Percentiles rank a stretch among this genome's conserved stretches.
Conservation (phyloP, 139 green algal species). For the Chlamydomonas sphaeroides region DNA sequence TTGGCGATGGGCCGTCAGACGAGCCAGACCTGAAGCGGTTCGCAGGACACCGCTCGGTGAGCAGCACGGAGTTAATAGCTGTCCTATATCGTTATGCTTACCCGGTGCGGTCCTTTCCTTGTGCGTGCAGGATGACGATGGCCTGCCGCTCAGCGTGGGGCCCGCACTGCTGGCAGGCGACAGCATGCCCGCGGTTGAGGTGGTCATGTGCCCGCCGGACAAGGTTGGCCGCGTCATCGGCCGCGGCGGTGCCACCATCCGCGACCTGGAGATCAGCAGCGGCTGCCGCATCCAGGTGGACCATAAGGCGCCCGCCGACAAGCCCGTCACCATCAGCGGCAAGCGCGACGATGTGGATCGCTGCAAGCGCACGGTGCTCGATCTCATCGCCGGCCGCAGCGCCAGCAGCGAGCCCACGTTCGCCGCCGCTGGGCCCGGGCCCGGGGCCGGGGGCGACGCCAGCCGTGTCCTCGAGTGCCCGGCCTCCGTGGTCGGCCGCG, state of each 20-base stretch:
- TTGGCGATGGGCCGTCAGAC: background rate
- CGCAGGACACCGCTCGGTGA: too few species aligned
- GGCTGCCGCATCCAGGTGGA: constrained; percentile 84
- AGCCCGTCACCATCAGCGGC: constrained; percentile 81
- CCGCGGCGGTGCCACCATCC: constrained; percentile 87
- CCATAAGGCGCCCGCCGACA: constrained; percentile 69
- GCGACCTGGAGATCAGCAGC: constrained; percentile 77
- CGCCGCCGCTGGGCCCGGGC: background rate
- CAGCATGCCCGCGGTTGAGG: background rate
- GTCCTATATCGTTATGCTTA: too few species aligned
- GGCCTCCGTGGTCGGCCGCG: constrained; percentile 85
- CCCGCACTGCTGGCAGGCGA: background rate
- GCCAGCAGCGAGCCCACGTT: constrained; percentile 19
- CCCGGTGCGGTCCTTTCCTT: too few species aligned
- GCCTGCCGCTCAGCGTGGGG: too few species aligned
- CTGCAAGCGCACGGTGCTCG: constrained; percentile 63
- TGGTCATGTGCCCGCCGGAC: constrained; percentile 26
- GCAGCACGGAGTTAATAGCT: too few species aligned
- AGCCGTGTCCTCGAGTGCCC: constrained; percentile 76
- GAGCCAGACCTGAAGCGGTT: constrained; percentile 12
- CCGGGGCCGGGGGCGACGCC: constrained; percentile 35
- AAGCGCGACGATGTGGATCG: constrained; percentile 53
- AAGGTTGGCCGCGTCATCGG: constrained; percentile 91
- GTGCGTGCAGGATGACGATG: too few species aligned
- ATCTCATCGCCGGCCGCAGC: constrained; percentile 45